Evolutionary conservation across 305 asterid species (phyloP).

Genomic region (Withania somnifera): DNA sequence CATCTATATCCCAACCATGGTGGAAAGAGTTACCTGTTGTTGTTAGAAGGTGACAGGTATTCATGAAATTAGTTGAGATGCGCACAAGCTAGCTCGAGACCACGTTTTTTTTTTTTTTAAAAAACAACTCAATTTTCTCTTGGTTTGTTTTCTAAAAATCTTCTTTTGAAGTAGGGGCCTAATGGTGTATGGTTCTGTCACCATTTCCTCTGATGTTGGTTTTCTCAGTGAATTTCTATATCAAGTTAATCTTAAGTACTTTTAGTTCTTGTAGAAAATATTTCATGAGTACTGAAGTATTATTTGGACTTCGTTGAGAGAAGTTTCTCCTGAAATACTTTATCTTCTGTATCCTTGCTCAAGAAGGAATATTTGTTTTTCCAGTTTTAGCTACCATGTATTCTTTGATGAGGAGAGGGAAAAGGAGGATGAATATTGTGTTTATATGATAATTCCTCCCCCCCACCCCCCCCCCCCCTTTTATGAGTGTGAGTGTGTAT

Average conservation of each 20-base stretch:
- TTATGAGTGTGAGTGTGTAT: background rate
- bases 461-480: background rate
- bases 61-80: no score
- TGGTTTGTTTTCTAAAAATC: background rate
- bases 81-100: no score
- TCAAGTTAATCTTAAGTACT: background rate
- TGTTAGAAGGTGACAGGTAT: no score
- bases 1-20: no score
- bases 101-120: no score
- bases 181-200: background rate
- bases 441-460: background rate
- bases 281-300: background rate
- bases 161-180: background rate
- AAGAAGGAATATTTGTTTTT: background rate
- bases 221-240: background rate
- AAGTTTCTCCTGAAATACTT: background rate
- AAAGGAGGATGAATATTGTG: background rate
- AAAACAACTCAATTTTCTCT: background rate
- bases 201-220: background rate
- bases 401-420: background rate
- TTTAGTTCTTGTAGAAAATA: background rate
- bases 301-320: background rate
- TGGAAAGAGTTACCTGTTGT: no score
- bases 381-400: background rate
- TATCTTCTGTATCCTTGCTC: background rate